Evolutionary conservation across 139 green algal genomes (phyloP).

Genomic region (Micractinium conductrix): DNA sequence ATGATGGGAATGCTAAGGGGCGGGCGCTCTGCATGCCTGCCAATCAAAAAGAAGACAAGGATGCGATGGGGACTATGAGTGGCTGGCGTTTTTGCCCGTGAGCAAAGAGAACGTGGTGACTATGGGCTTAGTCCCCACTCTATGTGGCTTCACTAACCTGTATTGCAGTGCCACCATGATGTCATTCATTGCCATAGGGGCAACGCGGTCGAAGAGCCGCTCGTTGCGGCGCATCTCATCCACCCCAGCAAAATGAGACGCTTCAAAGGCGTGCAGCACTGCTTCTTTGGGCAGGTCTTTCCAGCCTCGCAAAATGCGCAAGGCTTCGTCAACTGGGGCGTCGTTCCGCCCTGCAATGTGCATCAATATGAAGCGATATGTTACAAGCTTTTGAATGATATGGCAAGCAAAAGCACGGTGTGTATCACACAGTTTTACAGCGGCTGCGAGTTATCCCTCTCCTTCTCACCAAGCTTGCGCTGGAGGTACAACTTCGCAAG

Average conservation of each 20-base stretch:
- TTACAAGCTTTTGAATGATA: neutral
- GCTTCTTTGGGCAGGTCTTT: neutral
- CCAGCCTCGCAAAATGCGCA: constrained; percentile 1
- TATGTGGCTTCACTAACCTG: neutral
- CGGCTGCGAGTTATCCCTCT: neutral
- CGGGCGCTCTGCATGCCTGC: neutral
- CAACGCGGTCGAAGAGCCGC: constrained; percentile 54
- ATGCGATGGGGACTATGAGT: too few relatives aligned
- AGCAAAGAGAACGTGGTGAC: neutral
- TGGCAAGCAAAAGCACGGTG: neutral
- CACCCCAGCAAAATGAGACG: constrained; percentile 50
- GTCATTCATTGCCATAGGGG: constrained; percentile 57
- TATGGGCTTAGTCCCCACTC: neutral
- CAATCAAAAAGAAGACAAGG: too few relatives aligned
- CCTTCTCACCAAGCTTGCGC: constrained; percentile 17
- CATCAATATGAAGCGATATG: too few relatives aligned
- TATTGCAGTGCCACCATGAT: constrained; percentile 65
- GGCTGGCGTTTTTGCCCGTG: too few relatives aligned
- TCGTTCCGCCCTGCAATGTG: neutral
- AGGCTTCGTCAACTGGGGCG: neutral
- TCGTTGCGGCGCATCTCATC: constrained; percentile 57
- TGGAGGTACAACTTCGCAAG: constrained; percentile 52
- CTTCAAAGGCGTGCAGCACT: neutral
- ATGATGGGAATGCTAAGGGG: constrained; percentile 40
- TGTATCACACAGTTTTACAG: neutral